Percentiles rank a stretch among this genome's conserved stretches.
Evolutionary conservation across 1,284 basidiomycete species (phyloP).

Genomic region (Pseudozyma tsukubaensis): DNA sequence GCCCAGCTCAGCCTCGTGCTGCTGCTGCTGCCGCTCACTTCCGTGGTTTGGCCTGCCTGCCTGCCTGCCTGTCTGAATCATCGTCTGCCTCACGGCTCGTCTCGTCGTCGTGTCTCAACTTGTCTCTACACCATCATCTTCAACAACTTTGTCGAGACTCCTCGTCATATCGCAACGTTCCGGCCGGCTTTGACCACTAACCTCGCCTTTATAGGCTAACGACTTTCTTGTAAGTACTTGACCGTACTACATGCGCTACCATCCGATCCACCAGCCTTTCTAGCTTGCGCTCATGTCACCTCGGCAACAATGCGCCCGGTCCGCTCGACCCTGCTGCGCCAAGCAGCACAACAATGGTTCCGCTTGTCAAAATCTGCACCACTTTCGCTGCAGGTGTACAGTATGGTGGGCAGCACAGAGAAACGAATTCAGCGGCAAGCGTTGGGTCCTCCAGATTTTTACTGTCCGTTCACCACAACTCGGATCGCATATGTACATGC

Average conservation of each 20-base stretch:
- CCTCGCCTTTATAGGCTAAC: slow-evolving; percentile 44
- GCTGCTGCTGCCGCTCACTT: neutral
- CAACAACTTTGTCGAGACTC: slow-evolving; percentile 18
- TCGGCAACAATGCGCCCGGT: slow-evolving; percentile 10
- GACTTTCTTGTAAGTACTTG: slow-evolving; percentile 38
- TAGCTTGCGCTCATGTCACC: slow-evolving; percentile 5
- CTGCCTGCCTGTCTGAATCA: neutral
- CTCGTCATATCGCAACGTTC: slow-evolving; percentile 17
- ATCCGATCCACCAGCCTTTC: neutral
- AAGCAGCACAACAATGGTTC: slow-evolving; percentile 2
- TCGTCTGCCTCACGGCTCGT: neutral
- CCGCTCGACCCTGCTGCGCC: slow-evolving; percentile 12
- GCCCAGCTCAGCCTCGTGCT: neutral
- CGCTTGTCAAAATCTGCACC: neutral
- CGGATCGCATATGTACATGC: slow-evolving; percentile 14
- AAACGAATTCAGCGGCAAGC: slow-evolving; percentile 3
- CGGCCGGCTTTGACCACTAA: slow-evolving; percentile 11
- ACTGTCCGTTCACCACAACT: slow-evolving; percentile 11
- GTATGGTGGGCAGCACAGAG: slow-evolving; percentile 2
- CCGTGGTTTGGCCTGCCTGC: neutral
- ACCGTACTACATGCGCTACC: neutral
- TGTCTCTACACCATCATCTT: slow-evolving; percentile 32
- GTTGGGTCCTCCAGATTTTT: slow-evolving; percentile 3
- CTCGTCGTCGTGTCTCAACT: slow-evolving; percentile 8
- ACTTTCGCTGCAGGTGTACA: neutral